These are phyloP conservation scores for Monosporascus sp. DNA, from an alignment of 2,329 filamentous ascomycete genomes.

Conservation along the genomic window DNA sequence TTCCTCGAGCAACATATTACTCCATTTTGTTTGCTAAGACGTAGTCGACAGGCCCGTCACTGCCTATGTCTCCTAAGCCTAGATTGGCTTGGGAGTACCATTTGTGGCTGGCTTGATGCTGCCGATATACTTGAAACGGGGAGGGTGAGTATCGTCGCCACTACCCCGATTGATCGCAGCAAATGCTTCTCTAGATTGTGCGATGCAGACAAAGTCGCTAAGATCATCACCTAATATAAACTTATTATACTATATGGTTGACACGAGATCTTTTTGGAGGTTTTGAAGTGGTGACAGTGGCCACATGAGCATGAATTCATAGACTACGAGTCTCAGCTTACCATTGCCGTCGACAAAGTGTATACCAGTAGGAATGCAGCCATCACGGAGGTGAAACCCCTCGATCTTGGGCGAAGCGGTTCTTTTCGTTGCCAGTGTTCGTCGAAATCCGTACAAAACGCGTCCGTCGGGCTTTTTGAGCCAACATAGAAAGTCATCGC, in stretches of 20 bases:
- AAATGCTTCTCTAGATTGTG: slow-evolving; percentile 8
- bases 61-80: slow-evolving; percentile 27
- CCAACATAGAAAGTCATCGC: slow-evolving; percentile 19
- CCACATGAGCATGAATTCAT: slow-evolving; percentile 4
- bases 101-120: slow-evolving; percentile 10
- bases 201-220: slow-evolving; percentile 27
- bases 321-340: slow-evolving; percentile 1
- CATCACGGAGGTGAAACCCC: too few relatives aligned
- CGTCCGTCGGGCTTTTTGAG: slow-evolving; percentile 22
- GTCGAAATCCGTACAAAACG: slow-evolving; percentile 4
- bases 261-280: too few relatives aligned
- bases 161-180: slow-evolving; percentile 18
- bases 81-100: slow-evolving; percentile 11
- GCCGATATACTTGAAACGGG: slow-evolving; percentile 15
- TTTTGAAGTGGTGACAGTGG: too few relatives aligned
- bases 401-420: slow-evolving; percentile 4
- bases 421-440: slow-evolving; percentile 3
- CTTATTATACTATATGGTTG: too few relatives aligned
- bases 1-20: slow-evolving; percentile 26
- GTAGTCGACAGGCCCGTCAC: slow-evolving; percentile 30
- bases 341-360: slow-evolving; percentile 6
- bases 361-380: too few relatives aligned
- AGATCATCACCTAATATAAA: slow-evolving; percentile 12
- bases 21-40: slow-evolving; percentile 18
- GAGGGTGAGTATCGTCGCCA: slow-evolving; percentile 8